Evolutionary conservation across 305 asterid genomes (phyloP), one percentile per base, ranked within the genome.

Genomic region (Rubia peregrina): DNA sequence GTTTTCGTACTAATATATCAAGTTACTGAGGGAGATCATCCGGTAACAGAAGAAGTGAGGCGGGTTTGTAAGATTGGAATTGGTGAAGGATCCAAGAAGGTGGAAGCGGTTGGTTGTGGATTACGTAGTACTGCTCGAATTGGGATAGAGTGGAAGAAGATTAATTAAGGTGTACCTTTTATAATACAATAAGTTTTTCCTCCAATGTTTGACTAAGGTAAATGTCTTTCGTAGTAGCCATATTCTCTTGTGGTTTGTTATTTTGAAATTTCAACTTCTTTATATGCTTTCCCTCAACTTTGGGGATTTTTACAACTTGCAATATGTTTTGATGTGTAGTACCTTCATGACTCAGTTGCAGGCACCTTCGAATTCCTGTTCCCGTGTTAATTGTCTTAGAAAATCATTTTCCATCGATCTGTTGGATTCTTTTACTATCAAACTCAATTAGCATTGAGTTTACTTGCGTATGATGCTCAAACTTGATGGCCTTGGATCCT

Each of bases 271-370:
- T 30, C 3, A 10, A 63, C 56, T 41, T 13, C 30, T 70, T 63
- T 74, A 41, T 63, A 75, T 70, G 74, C 72, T 55, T 51, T 76
- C 96, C 74, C 97, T 95, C 69, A 92, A 68, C 74, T 92, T 92
- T 80, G 99, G 98, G 72, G 97, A 92, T 61, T 87, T 84, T 79
- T 95, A 95, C 73, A 79, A 95, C 73, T 33, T 74, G 76, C 99
- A 91, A 76, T 95, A 85, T 76, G 89, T 84, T 72, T 87, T 85
- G 74, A 86, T 86, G 94, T 95, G 92, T 83, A 76, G 75, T 65
- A 79, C 90, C 76, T 88, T 95, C 84, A 81, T 92, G 85, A 84
- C 78, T 80, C 99, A 92, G 72, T 76, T 95, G 82, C 99, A 95
- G 99, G 99, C 51, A 59, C 33, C n/a, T 36, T 51, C 61, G 11